A percentile compares a stretch with the other conserved stretches of the same genome.
Conservation (phyloP, 768 basidiomycete species). For the Amanita exitialis region DNA sequence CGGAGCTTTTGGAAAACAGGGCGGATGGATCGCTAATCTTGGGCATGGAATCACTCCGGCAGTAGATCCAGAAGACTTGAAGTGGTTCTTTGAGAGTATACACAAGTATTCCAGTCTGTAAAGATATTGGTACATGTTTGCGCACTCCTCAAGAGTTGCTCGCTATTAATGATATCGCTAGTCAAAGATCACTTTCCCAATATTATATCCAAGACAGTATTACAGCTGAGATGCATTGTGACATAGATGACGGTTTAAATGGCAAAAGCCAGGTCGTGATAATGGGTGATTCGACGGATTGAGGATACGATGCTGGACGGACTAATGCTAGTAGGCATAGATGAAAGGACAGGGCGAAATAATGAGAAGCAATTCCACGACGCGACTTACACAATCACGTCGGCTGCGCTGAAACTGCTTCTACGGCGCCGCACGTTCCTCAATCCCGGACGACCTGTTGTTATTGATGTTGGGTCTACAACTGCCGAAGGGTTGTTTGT, state of each 20-base stretch:
- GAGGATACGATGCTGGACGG: not conserved
- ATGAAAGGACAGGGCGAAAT: slow-evolving; percentile 5
- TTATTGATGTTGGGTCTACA: slow-evolving; percentile 63
- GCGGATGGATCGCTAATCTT: slow-evolving; percentile 94
- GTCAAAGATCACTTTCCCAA: not conserved
- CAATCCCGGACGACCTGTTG: slow-evolving; percentile 57
- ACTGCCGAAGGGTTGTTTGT: slow-evolving; percentile 59
- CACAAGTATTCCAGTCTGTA: slow-evolving; percentile 57
- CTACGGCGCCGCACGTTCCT: slow-evolving; percentile 66
- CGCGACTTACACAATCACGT: slow-evolving; percentile 58
- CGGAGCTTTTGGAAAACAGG: slow-evolving; percentile 50
- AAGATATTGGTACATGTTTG: not conserved
- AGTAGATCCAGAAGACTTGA: slow-evolving; percentile 88
- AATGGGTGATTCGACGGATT: not conserved
- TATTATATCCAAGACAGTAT: not conserved
- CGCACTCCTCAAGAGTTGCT: not conserved
- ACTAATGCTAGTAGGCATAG: slow-evolving; percentile 1
- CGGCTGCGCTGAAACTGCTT: slow-evolving; percentile 83
- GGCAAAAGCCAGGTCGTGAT: not conserved
- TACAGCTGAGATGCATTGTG: not conserved
- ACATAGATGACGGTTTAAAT: not conserved
- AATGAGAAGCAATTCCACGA: not conserved
- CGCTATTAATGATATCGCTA: not conserved
- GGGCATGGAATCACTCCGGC: slow-evolving; percentile 97
- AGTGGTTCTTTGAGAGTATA: slow-evolving; percentile 86